A percentile compares a stretch with the other conserved stretches of the same genome.
Evolutionary conservation across 2,329 filamentous ascomycete species (phyloP).

Genomic region (Fusarium multiceps): DNA sequence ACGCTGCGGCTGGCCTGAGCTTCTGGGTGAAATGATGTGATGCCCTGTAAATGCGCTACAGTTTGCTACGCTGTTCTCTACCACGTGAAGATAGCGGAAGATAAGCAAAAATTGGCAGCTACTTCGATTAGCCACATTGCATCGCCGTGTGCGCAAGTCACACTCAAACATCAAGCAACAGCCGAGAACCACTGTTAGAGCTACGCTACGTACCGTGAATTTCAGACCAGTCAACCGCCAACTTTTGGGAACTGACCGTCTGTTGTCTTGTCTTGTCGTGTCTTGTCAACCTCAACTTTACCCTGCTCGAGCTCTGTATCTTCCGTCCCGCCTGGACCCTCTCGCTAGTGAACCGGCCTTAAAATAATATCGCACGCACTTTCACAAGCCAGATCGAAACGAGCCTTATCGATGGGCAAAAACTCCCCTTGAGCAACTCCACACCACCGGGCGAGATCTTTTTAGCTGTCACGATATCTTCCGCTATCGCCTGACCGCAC

Average conservation of each 20-base stretch:
- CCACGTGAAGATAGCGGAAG: conserved; percentile 47
- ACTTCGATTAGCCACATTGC: conserved; percentile 47
- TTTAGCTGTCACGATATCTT: conserved; percentile 21
- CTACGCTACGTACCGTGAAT: conserved; percentile 33
- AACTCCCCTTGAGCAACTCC: conserved; percentile 34
- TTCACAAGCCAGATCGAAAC: conserved; percentile 30
- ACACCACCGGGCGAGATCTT: conserved; percentile 16
- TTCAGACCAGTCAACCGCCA: conserved; percentile 21
- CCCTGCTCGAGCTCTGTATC: conserved; percentile 6
- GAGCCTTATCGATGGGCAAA: conserved; percentile 38
- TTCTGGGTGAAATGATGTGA: conserved; percentile 19
- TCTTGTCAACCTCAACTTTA: conserved; percentile 8
- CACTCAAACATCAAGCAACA: conserved; percentile 39
- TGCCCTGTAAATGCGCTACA: neutral
- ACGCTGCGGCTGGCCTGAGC: conserved; percentile 18
- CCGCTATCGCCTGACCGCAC: conserved; percentile 23
- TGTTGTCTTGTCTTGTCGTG: conserved; percentile 17
- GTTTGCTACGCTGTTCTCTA: neutral
- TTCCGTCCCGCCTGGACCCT: conserved; percentile 9
- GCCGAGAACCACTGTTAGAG: conserved; percentile 20
- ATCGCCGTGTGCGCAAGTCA: conserved; percentile 43
- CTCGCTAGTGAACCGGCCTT: conserved; percentile 29
- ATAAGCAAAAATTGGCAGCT: conserved; percentile 46
- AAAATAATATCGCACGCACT: conserved; percentile 27
- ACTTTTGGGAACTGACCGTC: conserved; percentile 23